Evolutionary conservation across 352 stramenopile species (phyloP).

Genomic region (Phytophthora palmivora): DNA sequence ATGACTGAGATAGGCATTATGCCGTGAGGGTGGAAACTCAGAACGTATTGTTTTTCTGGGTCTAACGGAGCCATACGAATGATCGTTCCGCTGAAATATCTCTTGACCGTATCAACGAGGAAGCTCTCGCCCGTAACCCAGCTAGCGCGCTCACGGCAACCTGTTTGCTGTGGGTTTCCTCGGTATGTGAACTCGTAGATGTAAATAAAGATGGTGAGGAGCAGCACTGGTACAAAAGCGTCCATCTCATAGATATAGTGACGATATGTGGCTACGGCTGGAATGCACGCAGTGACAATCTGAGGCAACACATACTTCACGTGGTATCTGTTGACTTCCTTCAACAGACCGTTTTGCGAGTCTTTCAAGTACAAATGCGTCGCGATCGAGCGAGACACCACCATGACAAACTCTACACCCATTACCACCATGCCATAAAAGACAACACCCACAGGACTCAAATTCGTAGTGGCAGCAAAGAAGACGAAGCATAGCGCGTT

Average conservation of each 20-base stretch:
- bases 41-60: slow-evolving; percentile 67
- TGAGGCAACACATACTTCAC: slow-evolving; percentile 68
- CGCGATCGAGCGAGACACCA: slow-evolving; percentile 62
- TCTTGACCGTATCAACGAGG: slow-evolving; percentile 62
- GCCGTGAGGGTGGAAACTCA: slow-evolving; percentile 84
- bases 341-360: slow-evolving; percentile 52
- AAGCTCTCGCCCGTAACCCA: slow-evolving; percentile 52
- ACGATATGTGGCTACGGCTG: slow-evolving; percentile 49
- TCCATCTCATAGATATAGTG: too few relatives aligned
- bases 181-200: slow-evolving; percentile 74
- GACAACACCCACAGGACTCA: slow-evolving; percentile 41
- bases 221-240: slow-evolving; percentile 46
- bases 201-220: slow-evolving; percentile 64
- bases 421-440: slow-evolving; percentile 50
- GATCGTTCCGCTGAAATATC: slow-evolving; percentile 75
- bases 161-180: slow-evolving; percentile 69
- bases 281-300: slow-evolving; percentile 45
- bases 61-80: slow-evolving; percentile 66
- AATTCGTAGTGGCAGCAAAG: slow-evolving; percentile 55
- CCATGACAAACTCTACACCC: slow-evolving; percentile 60
- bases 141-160: slow-evolving; percentile 50
- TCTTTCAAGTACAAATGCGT: slow-evolving; percentile 70
- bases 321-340: slow-evolving; percentile 54
- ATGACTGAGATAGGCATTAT: slow-evolving; percentile 79
- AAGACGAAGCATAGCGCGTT: slow-evolving; percentile 59